Evolutionary conservation across 495 filamentous ascomycete genomes (phyloP).

Genomic region (Aspergillus panamensis): DNA sequence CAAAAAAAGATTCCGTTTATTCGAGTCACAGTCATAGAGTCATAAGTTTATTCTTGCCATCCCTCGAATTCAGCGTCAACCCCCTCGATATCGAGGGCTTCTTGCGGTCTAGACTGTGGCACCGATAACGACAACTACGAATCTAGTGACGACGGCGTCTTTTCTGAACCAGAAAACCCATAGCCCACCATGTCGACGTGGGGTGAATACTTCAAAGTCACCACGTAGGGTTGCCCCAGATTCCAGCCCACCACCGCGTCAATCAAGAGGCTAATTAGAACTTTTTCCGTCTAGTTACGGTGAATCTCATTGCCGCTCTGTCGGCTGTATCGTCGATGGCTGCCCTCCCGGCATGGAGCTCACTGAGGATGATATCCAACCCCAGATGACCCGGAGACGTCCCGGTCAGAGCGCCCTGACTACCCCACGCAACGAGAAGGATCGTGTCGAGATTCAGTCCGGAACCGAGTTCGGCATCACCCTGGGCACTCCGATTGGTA

Average conservation of each 20-base stretch:
- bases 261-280: not conserved
- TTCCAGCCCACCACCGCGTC: slow-evolving; percentile 10
- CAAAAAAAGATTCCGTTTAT: slow-evolving; percentile 14
- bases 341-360: slow-evolving; percentile 86
- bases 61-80: not conserved
- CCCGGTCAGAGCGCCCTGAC: slow-evolving; percentile 89
- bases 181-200: slow-evolving; percentile 72
- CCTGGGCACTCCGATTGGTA: slow-evolving; percentile 85
- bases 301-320: slow-evolving; percentile 87
- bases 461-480: slow-evolving; percentile 92
- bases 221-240: slow-evolving; percentile 59
- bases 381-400: slow-evolving; percentile 85
- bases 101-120: not conserved
- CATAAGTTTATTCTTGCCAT: slow-evolving; percentile 6
- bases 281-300: slow-evolving; percentile 59
- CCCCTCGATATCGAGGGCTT: not conserved
- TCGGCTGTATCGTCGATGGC: slow-evolving; percentile 86
- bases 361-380: slow-evolving; percentile 87
- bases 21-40: slow-evolving; percentile 9
- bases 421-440: slow-evolving; percentile 91
- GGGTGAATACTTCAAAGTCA: slow-evolving; percentile 78
- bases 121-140: not conserved
- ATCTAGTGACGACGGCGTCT: not conserved
- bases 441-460: slow-evolving; percentile 86
- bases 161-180: not conserved